These are phyloP conservation scores for Clohesyomyces aquaticus DNA, from an alignment of 495 filamentous ascomycete species.

Conservation along the genomic window DNA sequence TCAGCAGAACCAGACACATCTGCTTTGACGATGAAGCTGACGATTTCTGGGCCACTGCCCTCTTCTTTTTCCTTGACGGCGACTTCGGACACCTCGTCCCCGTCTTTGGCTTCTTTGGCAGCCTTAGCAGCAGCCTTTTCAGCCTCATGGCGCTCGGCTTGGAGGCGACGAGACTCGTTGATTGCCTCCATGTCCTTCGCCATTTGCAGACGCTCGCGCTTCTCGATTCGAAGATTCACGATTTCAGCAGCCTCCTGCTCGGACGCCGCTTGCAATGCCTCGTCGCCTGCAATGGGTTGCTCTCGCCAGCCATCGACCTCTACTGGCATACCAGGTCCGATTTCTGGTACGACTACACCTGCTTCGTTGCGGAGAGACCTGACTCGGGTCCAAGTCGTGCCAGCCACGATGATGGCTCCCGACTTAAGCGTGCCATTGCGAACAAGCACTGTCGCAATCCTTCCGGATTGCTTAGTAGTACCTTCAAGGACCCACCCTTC, in stretches of 20 bases:
- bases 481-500: conserved; percentile 97
- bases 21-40: conserved; percentile 86
- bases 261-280: conserved; percentile 77
- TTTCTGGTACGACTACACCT: conserved; percentile 68
- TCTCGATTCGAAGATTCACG: conserved; percentile 73
- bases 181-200: conserved; percentile 75
- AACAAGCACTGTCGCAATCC: conserved; percentile 86
- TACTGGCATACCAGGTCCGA: conserved; percentile 86
- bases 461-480: conserved; percentile 83
- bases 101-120: conserved; percentile 41
- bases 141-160: conserved; percentile 63
- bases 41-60: conserved; percentile 61
- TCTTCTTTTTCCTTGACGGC: conserved; percentile 33
- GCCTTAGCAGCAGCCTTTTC: conserved; percentile 42
- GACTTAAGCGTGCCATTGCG: conserved; percentile 79
- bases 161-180: conserved; percentile 67
- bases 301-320: conserved; percentile 95
- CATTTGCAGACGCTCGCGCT: conserved; percentile 61
- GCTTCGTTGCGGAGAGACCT: conserved; percentile 84
- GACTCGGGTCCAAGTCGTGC: conserved; percentile 80
- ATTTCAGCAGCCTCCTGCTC: conserved; percentile 82
- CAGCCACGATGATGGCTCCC: conserved; percentile 87
- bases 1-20: conserved; percentile 94
- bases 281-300: conserved; percentile 84
- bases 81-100: conserved; percentile 31